Percentiles rank a stretch among this genome's conserved stretches.
Evolutionary conservation across 208 protist genomes (phyloP).

Genomic region (Crithidia brevicula): DNA sequence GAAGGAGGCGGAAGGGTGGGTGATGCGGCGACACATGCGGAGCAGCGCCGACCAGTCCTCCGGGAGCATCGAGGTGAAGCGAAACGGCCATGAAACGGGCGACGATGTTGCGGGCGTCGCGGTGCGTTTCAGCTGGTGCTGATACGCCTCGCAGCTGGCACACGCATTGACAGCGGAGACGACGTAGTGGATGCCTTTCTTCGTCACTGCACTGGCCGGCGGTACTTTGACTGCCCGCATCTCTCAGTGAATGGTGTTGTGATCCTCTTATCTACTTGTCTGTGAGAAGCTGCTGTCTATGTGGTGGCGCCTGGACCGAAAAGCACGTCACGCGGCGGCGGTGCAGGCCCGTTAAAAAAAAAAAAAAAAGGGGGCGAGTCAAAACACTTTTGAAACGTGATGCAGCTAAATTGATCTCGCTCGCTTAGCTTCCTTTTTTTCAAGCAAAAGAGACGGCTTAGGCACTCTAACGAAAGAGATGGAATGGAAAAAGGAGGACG

Average conservation of each 20-base stretch:
- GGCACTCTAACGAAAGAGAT: too few species aligned
- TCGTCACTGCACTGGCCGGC: constrained; percentile 34
- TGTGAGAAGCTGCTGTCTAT: too few species aligned
- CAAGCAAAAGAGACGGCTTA: too few species aligned
- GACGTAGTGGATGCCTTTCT: constrained; percentile 46
- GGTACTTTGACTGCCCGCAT: constrained; percentile 63
- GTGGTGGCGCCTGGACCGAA: too few species aligned
- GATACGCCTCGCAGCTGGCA: constrained; percentile 44
- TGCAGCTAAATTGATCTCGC: too few species aligned
- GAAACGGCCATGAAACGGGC: constrained; percentile 29
- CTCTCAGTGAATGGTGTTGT: neutral
- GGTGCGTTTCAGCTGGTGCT: neutral
- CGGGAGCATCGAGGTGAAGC: constrained; percentile 51
- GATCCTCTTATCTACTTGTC: too few species aligned
- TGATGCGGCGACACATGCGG: constrained; percentile 50
- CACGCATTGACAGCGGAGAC: constrained; percentile 45
- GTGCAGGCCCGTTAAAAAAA: too few species aligned
- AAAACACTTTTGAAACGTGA: too few species aligned
- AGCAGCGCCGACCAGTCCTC: constrained; percentile 53
- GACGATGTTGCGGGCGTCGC: neutral
- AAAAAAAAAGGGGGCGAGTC: too few species aligned
- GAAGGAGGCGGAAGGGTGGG: constrained; percentile 39
- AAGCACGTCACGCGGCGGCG: too few species aligned
- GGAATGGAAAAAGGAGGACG: too few species aligned
- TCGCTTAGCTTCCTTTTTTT: too few species aligned